Base-by-base conservation (phyloP, 2,329 filamentous ascomycete genomes). In the Chrysoporthe cubensis region DNA sequence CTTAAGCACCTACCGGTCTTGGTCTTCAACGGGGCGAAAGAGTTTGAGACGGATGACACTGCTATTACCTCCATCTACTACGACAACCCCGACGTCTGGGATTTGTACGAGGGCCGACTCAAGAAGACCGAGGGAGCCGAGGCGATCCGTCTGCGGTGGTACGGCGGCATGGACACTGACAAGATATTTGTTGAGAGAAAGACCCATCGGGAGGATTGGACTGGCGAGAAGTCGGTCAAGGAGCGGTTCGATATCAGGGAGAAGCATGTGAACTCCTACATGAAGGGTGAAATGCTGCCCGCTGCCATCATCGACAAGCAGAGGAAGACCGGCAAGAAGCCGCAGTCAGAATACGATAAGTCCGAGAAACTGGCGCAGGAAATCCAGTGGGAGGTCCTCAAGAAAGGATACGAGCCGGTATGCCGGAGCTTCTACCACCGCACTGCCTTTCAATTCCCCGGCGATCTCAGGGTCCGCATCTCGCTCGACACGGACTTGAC, bases 51-150 rank as follows among this genome's bases (percentile, higher is more conserved):
- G 66, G 89, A 93, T 72, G 96, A 99, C 77, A 91, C 93, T 5
- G 96, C 96, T 71, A 99, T 99, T 75, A 97, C 96, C 0, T 99
- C 96, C 60, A 97, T 99, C 74, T 99, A 99, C 83, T 99, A 93
- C 78, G 96, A 99, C 78, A 99, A 98, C 78, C 89, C 94, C 0
- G 89, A 97, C 4, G 96, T 87, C 34, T 99, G 94, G 91, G 94
- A 97, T 71, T 83, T 99, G 63, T 99, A 99, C 78, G 88, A 93
- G 77, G 96, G 96, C 16, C 92, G 96, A 62, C 81, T 99, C 75
- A 97, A 97, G 84, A 99, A 99, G 86, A 97, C 94, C 0, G 96
- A 99, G 79, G 96, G 96, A 61, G 96, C 96, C 2, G 96, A 99
- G 80, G 96, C 96, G 6, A 97, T 98, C 73, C 93, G 96, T 76